These are phyloP conservation scores for Coemansia sp. DNA, from an alignment of 192 early-diverging fungal species.

Conservation along the genomic window DNA sequence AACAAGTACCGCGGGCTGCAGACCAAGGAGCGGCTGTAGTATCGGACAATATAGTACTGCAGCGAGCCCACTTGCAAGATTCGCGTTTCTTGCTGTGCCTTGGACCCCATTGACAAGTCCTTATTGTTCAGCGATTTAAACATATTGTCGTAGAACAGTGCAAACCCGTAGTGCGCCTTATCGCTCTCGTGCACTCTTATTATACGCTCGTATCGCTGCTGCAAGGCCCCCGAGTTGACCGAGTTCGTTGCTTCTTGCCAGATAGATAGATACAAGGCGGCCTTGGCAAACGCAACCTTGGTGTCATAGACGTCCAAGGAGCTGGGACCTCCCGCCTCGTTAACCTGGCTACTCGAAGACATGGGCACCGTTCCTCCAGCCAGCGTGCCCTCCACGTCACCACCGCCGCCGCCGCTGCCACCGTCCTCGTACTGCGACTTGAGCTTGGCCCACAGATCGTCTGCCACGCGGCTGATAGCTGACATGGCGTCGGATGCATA, in stretches of 20 bases:
- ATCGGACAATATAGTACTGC: constrained; percentile 47
- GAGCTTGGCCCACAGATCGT: constrained; percentile 25
- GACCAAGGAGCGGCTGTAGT: constrained; percentile 57
- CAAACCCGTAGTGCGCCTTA: constrained; percentile 44
- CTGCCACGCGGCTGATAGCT: constrained; percentile 24
- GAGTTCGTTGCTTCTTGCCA: constrained; percentile 46
- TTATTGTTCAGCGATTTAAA: constrained; percentile 25
- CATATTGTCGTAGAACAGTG: constrained; percentile 37
- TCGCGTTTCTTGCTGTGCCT: constrained; percentile 26
- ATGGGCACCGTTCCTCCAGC: background rate
- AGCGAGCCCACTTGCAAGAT: constrained; percentile 28
- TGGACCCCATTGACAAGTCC: constrained; percentile 9
- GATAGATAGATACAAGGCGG: constrained; percentile 25
- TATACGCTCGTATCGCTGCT: constrained; percentile 30
- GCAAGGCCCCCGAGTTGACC: constrained; percentile 14
- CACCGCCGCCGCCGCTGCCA: background rate
- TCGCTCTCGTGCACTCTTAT: constrained; percentile 47
- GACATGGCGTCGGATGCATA: constrained; percentile 40
- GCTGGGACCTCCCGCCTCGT: background rate
- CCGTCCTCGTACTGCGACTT: constrained; percentile 14
- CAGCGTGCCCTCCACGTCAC: background rate
- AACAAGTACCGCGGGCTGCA: constrained; percentile 78
- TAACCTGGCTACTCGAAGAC: background rate
- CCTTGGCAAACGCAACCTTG: constrained; percentile 35
- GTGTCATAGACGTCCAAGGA: constrained; percentile 15